These are phyloP conservation scores for Camellia sinensis DNA, from an alignment of 148 eudicot genomes.

Conservation along the genomic window DNA sequence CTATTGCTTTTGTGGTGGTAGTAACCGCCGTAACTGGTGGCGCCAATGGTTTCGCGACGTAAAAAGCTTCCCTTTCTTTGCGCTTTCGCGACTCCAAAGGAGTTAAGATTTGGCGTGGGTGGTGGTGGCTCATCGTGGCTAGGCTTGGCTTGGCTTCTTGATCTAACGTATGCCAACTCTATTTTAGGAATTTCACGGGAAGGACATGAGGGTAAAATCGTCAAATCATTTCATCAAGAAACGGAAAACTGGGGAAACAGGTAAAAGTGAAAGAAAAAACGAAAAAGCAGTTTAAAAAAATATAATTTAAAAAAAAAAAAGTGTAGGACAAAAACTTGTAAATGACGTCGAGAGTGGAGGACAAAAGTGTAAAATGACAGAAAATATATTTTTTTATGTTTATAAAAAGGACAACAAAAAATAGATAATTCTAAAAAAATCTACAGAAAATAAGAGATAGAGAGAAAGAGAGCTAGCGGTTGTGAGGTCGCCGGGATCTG, in stretches of 20 bases:
- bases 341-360: neutral
- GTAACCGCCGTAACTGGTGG: constrained; percentile 4
- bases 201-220: neutral
- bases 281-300: too few species aligned
- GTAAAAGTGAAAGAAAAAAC: neutral
- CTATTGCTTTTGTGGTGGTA: constrained; percentile 18
- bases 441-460: neutral
- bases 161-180: neutral
- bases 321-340: neutral
- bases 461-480: neutral
- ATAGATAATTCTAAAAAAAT: neutral
- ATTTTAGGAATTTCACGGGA: neutral
- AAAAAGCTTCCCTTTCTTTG: constrained; percentile 47
- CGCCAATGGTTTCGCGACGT: constrained; percentile 6
- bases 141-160: too few species aligned
- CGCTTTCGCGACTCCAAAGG: constrained; percentile 54
- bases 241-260: neutral
- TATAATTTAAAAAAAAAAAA: too few species aligned
- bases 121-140: constrained; percentile 48
- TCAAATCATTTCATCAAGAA: neutral
- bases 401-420: neutral
- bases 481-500: neutral
- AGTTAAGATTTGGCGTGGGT: constrained; percentile 33
- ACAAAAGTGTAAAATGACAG: neutral
- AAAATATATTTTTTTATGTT: neutral